Percentiles rank a stretch among this genome's conserved stretches.
phyloP scores from a whole-genome alignment of 164 flowering plant species.

The Sextonia rubra region DNA sequence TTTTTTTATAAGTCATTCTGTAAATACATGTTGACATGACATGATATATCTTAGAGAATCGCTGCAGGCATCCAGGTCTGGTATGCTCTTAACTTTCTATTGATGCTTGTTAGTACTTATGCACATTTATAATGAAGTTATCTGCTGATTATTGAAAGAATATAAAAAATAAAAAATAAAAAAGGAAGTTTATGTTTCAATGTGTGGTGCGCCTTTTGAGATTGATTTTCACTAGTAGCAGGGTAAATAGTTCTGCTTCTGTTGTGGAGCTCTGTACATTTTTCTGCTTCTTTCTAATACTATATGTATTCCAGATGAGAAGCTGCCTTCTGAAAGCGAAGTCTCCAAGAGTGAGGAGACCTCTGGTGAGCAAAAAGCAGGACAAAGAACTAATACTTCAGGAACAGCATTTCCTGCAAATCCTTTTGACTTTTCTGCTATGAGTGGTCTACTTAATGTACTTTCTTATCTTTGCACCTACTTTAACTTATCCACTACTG shows the following conservation, averaged over 20 bases:
- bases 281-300: slow-evolving; percentile 1
- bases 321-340: slow-evolving; percentile 22
- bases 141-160: too few species aligned
- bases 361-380: slow-evolving; percentile 25
- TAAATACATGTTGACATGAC: too few species aligned
- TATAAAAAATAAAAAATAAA: too few species aligned
- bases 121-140: too few species aligned
- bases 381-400: slow-evolving; percentile 25
- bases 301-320: slow-evolving; percentile 26
- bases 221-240: too few species aligned
- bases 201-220: too few species aligned
- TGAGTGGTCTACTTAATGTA: slow-evolving; percentile 79
- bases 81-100: too few species aligned
- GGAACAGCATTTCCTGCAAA: slow-evolving; percentile 39
- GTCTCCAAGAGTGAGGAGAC: slow-evolving; percentile 27
- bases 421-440: slow-evolving; percentile 84
- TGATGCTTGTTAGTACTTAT: too few species aligned
- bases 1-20: too few species aligned
- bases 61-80: too few species aligned
- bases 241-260: background rate
- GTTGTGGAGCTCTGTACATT: background rate
- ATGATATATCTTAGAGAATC: too few species aligned
- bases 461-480: background rate
- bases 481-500: background rate
- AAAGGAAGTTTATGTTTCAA: too few species aligned